Conservation (phyloP, 78 protist genomes). For the Isochrysis galbana region DNA sequence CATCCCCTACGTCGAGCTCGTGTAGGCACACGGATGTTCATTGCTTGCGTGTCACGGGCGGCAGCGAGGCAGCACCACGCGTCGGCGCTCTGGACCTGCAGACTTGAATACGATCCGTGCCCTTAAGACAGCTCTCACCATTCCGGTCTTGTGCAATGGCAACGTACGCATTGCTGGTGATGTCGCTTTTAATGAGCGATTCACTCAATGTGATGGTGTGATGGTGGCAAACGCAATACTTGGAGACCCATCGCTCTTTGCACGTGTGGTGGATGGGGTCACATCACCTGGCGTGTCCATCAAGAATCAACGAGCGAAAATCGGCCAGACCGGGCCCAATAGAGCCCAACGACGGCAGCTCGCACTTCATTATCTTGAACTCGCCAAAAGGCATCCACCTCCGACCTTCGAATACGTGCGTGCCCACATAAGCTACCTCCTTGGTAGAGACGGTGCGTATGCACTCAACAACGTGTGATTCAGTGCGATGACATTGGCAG, state of each 20-base stretch:
- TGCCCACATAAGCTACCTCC: background rate
- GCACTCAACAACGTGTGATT: too few species aligned
- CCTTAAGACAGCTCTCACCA: background rate
- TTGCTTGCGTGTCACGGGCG: slow-evolving; percentile 12
- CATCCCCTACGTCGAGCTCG: too few species aligned
- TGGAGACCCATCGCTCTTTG: background rate
- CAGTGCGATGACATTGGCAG: too few species aligned
- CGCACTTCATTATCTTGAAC: background rate
- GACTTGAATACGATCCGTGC: background rate
- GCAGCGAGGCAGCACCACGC: background rate
- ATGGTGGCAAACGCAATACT: background rate
- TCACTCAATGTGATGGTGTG: background rate
- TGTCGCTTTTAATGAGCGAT: background rate
- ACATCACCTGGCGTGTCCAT: too few species aligned
- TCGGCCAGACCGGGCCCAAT: too few species aligned
- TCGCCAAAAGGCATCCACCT: background rate
- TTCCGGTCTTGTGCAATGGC: background rate
- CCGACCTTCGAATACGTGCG: background rate
- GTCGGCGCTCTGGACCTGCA: background rate
- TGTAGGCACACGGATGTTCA: too few species aligned
- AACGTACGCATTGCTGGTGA: background rate
- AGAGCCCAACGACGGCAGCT: background rate
- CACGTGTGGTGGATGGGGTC: background rate
- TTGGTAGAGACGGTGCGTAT: background rate
- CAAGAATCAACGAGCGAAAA: too few species aligned